A percentile compares a stretch with the other conserved stretches of the same genome.
Conservation (phyloP, 192 early-diverging fungal species). For the Spinellus fusiger region DNA sequence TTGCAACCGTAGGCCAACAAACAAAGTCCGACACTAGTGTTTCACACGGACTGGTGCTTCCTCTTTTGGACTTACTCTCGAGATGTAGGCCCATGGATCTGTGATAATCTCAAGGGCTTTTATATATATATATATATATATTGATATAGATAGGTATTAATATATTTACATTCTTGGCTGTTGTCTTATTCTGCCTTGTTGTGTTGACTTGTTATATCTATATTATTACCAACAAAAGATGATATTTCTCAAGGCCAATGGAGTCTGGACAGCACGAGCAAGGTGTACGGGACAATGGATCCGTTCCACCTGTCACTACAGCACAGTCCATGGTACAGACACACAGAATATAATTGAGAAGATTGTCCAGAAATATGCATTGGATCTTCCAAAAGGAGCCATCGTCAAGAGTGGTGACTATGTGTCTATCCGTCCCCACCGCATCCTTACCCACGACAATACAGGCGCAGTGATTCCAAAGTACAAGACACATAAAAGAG, state of each 20-base stretch:
- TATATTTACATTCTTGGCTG: too few relatives aligned
- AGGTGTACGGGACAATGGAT: too few relatives aligned
- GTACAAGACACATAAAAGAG: slow-evolving; percentile 33
- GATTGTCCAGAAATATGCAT: slow-evolving; percentile 88
- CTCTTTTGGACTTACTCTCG: neutral
- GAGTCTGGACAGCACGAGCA: too few relatives aligned
- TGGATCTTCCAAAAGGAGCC: slow-evolving; percentile 61
- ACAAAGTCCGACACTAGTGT: neutral
- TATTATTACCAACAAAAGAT: too few relatives aligned
- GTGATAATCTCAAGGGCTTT: neutral
- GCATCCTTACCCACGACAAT: slow-evolving; percentile 97
- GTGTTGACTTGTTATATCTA: too few relatives aligned
- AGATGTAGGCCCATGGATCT: neutral
- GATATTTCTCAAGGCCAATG: too few relatives aligned
- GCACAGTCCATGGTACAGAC: slow-evolving; percentile 7
- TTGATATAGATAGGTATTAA: too few relatives aligned
- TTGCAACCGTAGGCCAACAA: neutral
- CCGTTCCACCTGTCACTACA: neutral
- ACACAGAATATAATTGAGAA: slow-evolving; percentile 91
- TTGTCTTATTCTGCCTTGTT: too few relatives aligned
- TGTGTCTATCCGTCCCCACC: slow-evolving; percentile 86
- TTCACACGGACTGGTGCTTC: neutral
- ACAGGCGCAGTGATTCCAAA: slow-evolving; percentile 91
- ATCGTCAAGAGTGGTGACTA: slow-evolving; percentile 87
- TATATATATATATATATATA: too few relatives aligned